These are phyloP conservation scores for Neocatenulostroma microsporum DNA, from an alignment of 2,329 filamentous ascomycete species.

Conservation along the genomic window DNA sequence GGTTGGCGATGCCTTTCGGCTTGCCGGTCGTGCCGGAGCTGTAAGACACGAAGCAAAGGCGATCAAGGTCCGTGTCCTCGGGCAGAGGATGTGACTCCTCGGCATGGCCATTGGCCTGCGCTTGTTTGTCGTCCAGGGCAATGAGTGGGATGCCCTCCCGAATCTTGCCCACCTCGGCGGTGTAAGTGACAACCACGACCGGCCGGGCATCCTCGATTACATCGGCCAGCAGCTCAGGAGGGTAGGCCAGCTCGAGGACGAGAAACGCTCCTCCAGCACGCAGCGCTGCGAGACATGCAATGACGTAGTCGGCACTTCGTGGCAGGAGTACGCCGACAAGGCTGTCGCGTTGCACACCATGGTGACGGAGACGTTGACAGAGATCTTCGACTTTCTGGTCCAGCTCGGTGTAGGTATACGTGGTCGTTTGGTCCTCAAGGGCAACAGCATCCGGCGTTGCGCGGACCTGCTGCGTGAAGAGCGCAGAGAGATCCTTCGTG, in stretches of 20 bases:
- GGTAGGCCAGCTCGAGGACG: conserved; percentile 72
- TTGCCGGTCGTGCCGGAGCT: conserved; percentile 70
- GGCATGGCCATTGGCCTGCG: conserved; percentile 11
- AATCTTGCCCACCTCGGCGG: conserved; percentile 57
- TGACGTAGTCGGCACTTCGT: conserved; percentile 69
- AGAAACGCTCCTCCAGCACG: conserved; percentile 73
- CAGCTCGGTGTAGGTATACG: conserved; percentile 65
- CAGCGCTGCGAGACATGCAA: conserved; percentile 69
- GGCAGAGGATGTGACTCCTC: conserved; percentile 35
- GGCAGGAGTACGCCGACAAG: conserved; percentile 69
- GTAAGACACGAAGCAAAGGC: conserved; percentile 72
- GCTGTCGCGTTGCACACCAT: conserved; percentile 64
- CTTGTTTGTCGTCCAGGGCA: conserved; percentile 48
- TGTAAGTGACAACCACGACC: conserved; percentile 61
- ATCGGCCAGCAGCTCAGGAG: conserved; percentile 63
- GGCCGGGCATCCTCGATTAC: conserved; percentile 70
- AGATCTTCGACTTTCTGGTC: conserved; percentile 60
- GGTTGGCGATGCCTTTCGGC: conserved; percentile 73
- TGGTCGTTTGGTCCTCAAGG: conserved; percentile 60
- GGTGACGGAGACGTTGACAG: conserved; percentile 53
- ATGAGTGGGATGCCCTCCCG: conserved; percentile 57
- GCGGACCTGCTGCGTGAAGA: conserved; percentile 62
- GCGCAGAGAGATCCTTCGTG: conserved; percentile 62
- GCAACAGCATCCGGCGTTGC: conserved; percentile 62
- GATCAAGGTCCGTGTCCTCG: conserved; percentile 60